Base-by-base conservation (phyloP, 1,284 basidiomycete genomes). In the Fistulina hepatica region DNA sequence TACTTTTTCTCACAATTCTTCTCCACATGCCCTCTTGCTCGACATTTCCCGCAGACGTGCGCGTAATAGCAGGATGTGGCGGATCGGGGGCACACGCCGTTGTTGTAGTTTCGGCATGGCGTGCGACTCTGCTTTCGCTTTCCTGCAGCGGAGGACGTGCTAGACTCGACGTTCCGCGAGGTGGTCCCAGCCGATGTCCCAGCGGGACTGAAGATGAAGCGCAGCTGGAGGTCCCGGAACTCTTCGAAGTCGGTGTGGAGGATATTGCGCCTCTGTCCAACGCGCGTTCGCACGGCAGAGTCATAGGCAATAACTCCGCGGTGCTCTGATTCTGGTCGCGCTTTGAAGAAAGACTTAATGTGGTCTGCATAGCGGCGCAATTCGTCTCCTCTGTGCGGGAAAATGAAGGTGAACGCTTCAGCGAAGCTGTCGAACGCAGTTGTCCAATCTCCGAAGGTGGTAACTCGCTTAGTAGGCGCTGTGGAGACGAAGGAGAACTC, bases 41-140 rank as follows among this genome's bases (percentile, higher is more conserved):
- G 34, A 34, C 49, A 51, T 10, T 31, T 33, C 12, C 31, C 19
- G 33, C 49, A 51, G 24, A 48, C 39, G 33, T 51, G 49, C 21
- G 37, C 34, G 24, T 48, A 48, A 11, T 30, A 10, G 36, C 48
- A 51, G 1, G 26, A 20, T 1, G 24, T 21, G 13, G 12, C 21
- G 5, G 42, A 13, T 35, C 41, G 43, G 3, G 45, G 40, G 43
- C 48, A 51, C 10, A 21, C 30, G 4, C 45, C 36, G 4, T 38
- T 40, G 25, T 51, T 51, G 40, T 41, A 49, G 1, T 41, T 23
- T 16, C 35, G 20, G 44, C 49, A 51, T 9, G 49, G 34, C 24
- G n/a, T n/a, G n/a, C n/a, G n/a, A n/a, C n/a, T n/a, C n/a, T n/a
- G n/a, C n/a, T n/a, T n/a, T n/a, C n/a, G n/a, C n/a, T n/a, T n/a